Evolutionary conservation across 129 eudicot species (phyloP), one percentile per base, ranked within the genome.

Genomic region (Calendula officinalis): DNA sequence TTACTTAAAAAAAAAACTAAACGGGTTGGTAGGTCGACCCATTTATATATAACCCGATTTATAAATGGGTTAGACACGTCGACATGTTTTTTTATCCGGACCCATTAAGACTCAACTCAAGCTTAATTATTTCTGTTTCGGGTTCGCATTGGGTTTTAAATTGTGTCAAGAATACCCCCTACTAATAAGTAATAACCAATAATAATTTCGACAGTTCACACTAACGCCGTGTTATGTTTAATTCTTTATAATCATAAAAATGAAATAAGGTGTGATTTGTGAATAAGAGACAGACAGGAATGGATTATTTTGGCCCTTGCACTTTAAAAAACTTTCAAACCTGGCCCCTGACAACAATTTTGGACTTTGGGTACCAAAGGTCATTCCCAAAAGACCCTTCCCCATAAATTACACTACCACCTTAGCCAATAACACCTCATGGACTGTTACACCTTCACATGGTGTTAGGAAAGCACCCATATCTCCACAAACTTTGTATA

Each of bases 231-330:
- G 30, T 7, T 33, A 35, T 5, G 12, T 59, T 59, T 59, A 11
- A 15, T 38, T 4, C 11, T 39, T 59, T 41, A 17, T 7, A 4
- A 3, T 39, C 32, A 12, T 27, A 8, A 5, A 5, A n/a, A 36
- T 6, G 8, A 22, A 22, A 27, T n/a, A 27, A 30, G 10, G 5
- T 35, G 17, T 13, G 15, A 41, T 41, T 32, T 35, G 17, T 13
- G 15, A 41, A 61, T 32, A 7, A 7, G 14, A 62, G 27, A 44
- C 9, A 37, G 15, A 48, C 40, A 8, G 27, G 41, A 17, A 7
- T 30, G 4, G 44, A 32, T 16, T 16, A 7, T 11, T 55, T 65
- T 27, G 67, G 50, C 41, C 66, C 60, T 73, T 56, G 12, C 43
- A 65, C 35, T 73, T 73, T 13, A 61, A 9, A 55, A 36, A 5